A percentile compares a stretch with the other conserved stretches of the same genome.
Evolutionary conservation across 495 filamentous ascomycete genomes (phyloP).

Genomic region (Tuber melanosporum): DNA sequence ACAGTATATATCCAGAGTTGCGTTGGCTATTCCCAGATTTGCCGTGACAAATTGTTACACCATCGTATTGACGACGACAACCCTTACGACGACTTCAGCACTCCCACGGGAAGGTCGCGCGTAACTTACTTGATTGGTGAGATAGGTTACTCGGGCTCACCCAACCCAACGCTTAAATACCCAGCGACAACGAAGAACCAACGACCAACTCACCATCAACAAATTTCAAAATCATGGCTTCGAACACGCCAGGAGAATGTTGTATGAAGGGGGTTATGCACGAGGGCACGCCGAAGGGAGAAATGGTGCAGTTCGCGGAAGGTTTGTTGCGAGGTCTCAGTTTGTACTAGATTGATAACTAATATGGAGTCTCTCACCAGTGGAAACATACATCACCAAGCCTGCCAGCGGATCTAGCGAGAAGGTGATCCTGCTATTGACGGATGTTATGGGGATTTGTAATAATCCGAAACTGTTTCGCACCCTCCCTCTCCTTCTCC

Average conservation of each 20-base stretch:
- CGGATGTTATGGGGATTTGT: constrained; percentile 67
- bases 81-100: neutral
- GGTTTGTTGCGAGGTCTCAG: constrained; percentile 31
- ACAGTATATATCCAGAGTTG: neutral
- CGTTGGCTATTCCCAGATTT: neutral
- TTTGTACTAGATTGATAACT: neutral
- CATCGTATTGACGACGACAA: neutral
- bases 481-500: neutral
- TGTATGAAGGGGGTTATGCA: constrained; percentile 48
- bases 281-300: constrained; percentile 45
- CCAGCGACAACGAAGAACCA: neutral
- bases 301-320: constrained; percentile 44
- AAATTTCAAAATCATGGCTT: constrained; percentile 43
- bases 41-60: neutral
- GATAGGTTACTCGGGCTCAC: neutral
- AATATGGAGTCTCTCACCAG: constrained; percentile 28
- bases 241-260: constrained; percentile 45
- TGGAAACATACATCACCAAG: constrained; percentile 46
- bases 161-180: neutral
- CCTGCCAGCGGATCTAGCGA: constrained; percentile 44
- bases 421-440: constrained; percentile 53
- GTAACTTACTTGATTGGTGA: neutral
- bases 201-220: neutral
- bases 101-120: neutral
- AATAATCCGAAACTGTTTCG: constrained; percentile 64